These are phyloP conservation scores for Vinca minor DNA, from an alignment of 257 asterid genomes.

Conservation along the genomic window DNA sequence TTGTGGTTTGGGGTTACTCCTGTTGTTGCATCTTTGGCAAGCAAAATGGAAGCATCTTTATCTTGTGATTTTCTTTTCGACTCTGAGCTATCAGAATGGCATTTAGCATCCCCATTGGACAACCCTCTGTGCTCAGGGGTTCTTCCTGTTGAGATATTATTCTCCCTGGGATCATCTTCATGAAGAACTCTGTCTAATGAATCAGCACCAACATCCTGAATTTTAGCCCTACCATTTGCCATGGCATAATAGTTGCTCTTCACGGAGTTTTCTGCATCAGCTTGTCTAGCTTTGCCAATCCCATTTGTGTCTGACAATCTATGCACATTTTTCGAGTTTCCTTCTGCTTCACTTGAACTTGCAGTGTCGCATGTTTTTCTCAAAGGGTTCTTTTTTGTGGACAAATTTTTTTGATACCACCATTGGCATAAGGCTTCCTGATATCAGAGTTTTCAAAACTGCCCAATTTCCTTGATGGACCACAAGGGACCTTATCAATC, in stretches of 20 bases:
- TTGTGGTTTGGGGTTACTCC: slow-evolving; percentile 19
- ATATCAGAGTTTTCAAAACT: slow-evolving; percentile 27
- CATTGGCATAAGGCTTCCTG: slow-evolving; percentile 36
- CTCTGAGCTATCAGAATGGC: slow-evolving; percentile 31
- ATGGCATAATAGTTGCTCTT: slow-evolving; percentile 25
- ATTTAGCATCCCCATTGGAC: slow-evolving; percentile 27
- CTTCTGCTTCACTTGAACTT: slow-evolving; percentile 27
- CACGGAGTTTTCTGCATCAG: slow-evolving; percentile 13
- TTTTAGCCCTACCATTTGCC: slow-evolving; percentile 30
- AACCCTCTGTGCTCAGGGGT: slow-evolving; percentile 22
- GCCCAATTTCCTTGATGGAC: slow-evolving; percentile 25
- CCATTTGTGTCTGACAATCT: slow-evolving; percentile 30
- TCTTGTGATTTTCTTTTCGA: slow-evolving; percentile 53
- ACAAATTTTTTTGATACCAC: slow-evolving; percentile 34
- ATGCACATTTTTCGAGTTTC: slow-evolving; percentile 25
- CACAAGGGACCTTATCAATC: slow-evolving; percentile 30
- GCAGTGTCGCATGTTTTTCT: slow-evolving; percentile 29
- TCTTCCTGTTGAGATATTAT: slow-evolving; percentile 18
- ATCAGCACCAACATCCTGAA: slow-evolving; percentile 18
- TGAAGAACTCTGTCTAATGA: slow-evolving; percentile 21
- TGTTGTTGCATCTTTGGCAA: slow-evolving; percentile 32
- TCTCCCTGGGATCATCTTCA: slow-evolving; percentile 24
- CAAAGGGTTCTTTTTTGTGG: slow-evolving; percentile 32
- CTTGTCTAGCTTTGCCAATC: slow-evolving; percentile 23
- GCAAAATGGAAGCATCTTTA: slow-evolving; percentile 40